phyloP scores from a whole-genome alignment of 2,329 filamentous ascomycete species.

The Plectosphaerella sp. region DNA sequence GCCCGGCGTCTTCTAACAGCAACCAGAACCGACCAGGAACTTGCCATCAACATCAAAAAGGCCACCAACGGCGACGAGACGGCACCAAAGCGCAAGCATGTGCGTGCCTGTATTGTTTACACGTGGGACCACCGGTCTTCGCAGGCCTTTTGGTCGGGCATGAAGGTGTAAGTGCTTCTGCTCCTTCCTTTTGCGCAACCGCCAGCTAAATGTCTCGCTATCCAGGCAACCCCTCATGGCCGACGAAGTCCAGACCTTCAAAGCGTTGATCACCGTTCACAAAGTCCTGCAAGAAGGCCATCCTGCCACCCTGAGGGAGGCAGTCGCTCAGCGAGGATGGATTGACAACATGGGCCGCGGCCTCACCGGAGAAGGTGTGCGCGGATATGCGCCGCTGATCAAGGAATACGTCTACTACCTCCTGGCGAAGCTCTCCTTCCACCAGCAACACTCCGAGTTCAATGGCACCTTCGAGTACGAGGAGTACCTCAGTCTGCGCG shows the following conservation, averaged over 20 bases:
- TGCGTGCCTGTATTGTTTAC: conserved; percentile 95
- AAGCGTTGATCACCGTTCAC: conserved; percentile 94
- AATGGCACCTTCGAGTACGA: conserved; percentile 99
- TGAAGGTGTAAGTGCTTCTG: conserved; percentile 79
- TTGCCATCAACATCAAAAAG: conserved; percentile 67
- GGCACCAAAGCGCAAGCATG: conserved; percentile 81
- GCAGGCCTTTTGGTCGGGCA: conserved; percentile 90
- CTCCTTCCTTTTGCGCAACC: background rate
- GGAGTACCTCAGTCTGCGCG: conserved; percentile 96
- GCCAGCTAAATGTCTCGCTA: background rate
- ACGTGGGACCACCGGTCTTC: conserved; percentile 99
- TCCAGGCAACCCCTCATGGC: conserved; percentile 89
- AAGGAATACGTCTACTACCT: conserved; percentile 96
- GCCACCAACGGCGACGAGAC: conserved; percentile 66
- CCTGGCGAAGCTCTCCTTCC: conserved; percentile 91
- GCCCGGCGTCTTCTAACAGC: conserved; percentile 4
- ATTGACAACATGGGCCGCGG: conserved; percentile 88
- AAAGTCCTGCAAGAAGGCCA: conserved; percentile 98
- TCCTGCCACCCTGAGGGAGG: conserved; percentile 80
- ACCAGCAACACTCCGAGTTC: conserved; percentile 94
- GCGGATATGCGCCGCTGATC: conserved; percentile 89
- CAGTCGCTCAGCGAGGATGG: conserved; percentile 84
- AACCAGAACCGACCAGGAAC: conserved; percentile 60
- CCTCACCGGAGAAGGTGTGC: conserved; percentile 75
- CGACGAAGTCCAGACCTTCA: conserved; percentile 98